These are phyloP conservation scores for Saccharomyces hybrid DNA, from an alignment of 1,139 yeast genomes.

Conservation along the genomic window DNA sequence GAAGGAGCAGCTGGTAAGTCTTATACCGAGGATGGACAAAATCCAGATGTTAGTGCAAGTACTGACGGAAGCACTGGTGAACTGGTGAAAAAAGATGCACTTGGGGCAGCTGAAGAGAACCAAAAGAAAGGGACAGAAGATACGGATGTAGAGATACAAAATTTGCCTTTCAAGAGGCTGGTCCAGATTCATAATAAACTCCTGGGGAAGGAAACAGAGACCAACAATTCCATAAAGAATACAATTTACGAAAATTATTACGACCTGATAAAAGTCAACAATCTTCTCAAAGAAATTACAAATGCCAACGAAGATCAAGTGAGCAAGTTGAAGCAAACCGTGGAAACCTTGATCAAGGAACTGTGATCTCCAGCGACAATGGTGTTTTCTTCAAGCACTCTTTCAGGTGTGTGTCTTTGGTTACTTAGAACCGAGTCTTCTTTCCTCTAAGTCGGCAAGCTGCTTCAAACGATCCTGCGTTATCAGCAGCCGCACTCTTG, in stretches of 20 bases:
- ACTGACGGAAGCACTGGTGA: neutral
- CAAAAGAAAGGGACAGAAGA: neutral
- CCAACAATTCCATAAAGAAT: slow-evolving; percentile 42
- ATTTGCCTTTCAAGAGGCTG: slow-evolving; percentile 35
- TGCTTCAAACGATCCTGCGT: too few species aligned
- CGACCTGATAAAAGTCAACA: slow-evolving; percentile 42
- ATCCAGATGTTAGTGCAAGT: slow-evolving; percentile 3
- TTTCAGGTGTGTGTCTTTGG: neutral
- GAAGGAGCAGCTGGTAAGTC: slow-evolving; percentile 5
- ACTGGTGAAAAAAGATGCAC: neutral
- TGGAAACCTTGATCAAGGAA: slow-evolving; percentile 2
- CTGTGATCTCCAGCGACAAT: neutral
- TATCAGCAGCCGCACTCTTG: neutral
- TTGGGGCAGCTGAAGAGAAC: slow-evolving; percentile 9
- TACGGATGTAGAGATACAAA: slow-evolving; percentile 29
- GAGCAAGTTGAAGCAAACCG: slow-evolving; percentile 8
- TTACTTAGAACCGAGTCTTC: neutral
- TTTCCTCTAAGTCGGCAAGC: neutral
- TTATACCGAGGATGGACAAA: neutral
- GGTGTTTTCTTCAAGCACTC: neutral
- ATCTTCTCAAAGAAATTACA: slow-evolving; percentile 31
- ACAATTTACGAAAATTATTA: slow-evolving; percentile 47
- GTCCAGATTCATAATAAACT: slow-evolving; percentile 37
- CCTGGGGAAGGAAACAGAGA: slow-evolving; percentile 37
- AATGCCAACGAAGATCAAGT: slow-evolving; percentile 10